Evolutionary conservation across 2,329 filamentous ascomycete genomes (phyloP).

Genomic region (Stylonectria norvegica): DNA sequence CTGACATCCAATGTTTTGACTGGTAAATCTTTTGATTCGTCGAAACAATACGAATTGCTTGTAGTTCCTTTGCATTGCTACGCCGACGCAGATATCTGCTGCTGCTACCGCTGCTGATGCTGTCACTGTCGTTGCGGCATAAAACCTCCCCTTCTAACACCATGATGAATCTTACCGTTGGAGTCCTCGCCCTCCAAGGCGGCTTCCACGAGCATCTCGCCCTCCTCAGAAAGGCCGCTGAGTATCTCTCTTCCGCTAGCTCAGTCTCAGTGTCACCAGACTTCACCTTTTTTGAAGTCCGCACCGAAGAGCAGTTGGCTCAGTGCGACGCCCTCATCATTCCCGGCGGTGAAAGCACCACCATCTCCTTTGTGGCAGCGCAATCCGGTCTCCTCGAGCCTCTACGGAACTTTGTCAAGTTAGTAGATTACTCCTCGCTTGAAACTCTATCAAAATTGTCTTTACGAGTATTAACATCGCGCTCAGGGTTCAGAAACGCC

Average conservation of each 20-base stretch:
- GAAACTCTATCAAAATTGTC: neutral
- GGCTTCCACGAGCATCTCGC: slow-evolving; percentile 87
- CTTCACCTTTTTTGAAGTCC: slow-evolving; percentile 73
- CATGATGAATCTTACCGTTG: slow-evolving; percentile 46
- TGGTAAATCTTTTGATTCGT: too few species aligned
- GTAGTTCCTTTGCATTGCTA: too few species aligned
- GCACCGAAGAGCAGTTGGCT: slow-evolving; percentile 67
- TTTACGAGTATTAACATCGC: neutral
- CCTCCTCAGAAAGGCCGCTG: slow-evolving; percentile 67
- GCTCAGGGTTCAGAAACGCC: slow-evolving; percentile 66
- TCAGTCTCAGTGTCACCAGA: slow-evolving; percentile 22
- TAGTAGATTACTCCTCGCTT: slow-evolving; percentile 33
- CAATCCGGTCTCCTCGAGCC: slow-evolving; percentile 80
- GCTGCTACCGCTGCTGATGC: too few species aligned
- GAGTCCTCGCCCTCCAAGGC: slow-evolving; percentile 77
- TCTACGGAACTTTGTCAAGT: slow-evolving; percentile 88
- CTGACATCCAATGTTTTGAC: too few species aligned
- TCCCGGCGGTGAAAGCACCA: slow-evolving; percentile 91
- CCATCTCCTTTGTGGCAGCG: slow-evolving; percentile 83
- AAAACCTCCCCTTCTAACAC: slow-evolving; percentile 5
- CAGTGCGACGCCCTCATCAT: slow-evolving; percentile 81
- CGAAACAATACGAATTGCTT: too few species aligned
- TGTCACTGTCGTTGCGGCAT: slow-evolving; percentile 17
- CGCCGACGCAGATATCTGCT: too few species aligned
- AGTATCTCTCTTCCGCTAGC: slow-evolving; percentile 37